Evolutionary conservation across 2,329 filamentous ascomycete species (phyloP), one percentile per base, ranked within the genome.

Genomic region (Ilyonectria mors-panacis): DNA sequence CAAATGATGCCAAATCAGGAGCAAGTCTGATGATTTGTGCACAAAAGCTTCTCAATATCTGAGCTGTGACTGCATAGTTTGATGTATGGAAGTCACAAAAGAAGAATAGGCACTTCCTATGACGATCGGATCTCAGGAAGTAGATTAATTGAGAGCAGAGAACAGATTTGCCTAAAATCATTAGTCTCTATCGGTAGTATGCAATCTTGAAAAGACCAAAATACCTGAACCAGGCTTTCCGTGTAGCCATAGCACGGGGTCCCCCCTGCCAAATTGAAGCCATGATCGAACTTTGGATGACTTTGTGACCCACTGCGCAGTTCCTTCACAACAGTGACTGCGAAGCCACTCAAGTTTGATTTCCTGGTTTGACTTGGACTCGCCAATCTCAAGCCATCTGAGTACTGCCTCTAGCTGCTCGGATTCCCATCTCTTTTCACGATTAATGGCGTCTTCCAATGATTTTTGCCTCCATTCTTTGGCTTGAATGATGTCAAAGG

Each of bases 161-260:
- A 51, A 63, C 60, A 21, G 60, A 63, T 63, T 63, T 63, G 15
- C 60, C 60, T 63, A 12, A 13, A 4, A 21, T 48, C 50, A 44
- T 33, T 21, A n/a, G 19, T 15, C 6, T 17, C 12, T 2, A 3
- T 17, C 17, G 3, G 12, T 42, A 6, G 23, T 6, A 6, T 28
- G 26, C 30, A 21, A 17, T 12, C 37, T n/a, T n/a, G n/a, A n/a
- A n/a, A 30, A 30, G 26, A 15, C 6, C n/a, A 26, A 48, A 8
- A 12, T 54, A 64, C 61, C 61, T 23, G 61, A 64, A 4, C 55
- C 61, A 45, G 61, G 61, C 21, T 64, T 64, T n/a, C 61, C 61
- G 28, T 64, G 4, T 3, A 64, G 37, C 61, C 61, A 64, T 17
- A 64, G 10, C 10, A 64, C 54, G 8, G 26, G 26, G 17, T 59